Percentiles rank a stretch among this genome's conserved stretches.
phyloP scores from a whole-genome alignment of 495 filamentous ascomycete genomes.

The Hypoxylon rickii region DNA sequence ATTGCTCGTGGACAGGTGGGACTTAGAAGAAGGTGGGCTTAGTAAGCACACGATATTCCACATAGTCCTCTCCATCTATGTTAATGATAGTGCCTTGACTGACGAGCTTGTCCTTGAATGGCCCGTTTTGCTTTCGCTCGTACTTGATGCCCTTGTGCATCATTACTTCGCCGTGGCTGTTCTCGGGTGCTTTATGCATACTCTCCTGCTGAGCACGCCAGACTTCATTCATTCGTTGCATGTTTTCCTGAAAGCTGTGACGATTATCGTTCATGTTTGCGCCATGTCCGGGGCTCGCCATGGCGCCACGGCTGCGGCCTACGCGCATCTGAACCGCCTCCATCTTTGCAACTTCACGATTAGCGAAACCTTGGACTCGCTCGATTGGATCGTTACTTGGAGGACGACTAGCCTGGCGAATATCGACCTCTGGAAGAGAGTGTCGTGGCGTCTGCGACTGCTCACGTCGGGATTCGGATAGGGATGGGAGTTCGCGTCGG shows the following conservation, averaged over 20 bases:
- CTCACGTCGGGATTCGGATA: slow-evolving; percentile 16
- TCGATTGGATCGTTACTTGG: slow-evolving; percentile 40
- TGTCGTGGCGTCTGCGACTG: slow-evolving; percentile 13
- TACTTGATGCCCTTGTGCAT: slow-evolving; percentile 58
- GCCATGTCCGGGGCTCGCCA: slow-evolving; percentile 9
- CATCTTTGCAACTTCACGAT: slow-evolving; percentile 49
- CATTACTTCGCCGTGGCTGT: slow-evolving; percentile 49
- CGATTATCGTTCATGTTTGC: slow-evolving; percentile 28
- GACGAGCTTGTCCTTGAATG: slow-evolving; percentile 57
- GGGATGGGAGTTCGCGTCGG: slow-evolving; percentile 31
- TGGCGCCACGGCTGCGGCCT: slow-evolving; percentile 40
- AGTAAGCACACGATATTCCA: slow-evolving; percentile 60
- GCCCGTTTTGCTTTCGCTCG: slow-evolving; percentile 55
- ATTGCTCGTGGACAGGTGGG: too few species aligned
- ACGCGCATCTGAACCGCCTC: slow-evolving; percentile 47
- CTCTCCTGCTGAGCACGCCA: slow-evolving; percentile 54
- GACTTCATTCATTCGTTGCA: slow-evolving; percentile 50
- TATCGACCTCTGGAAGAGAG: slow-evolving; percentile 28
- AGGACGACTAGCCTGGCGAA: slow-evolving; percentile 25
- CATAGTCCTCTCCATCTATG: slow-evolving; percentile 63
- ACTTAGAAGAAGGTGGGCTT: slow-evolving; percentile 55
- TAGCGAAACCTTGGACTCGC: slow-evolving; percentile 46
- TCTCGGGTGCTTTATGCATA: slow-evolving; percentile 42
- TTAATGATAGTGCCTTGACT: slow-evolving; percentile 55
- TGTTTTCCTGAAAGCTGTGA: slow-evolving; percentile 46